phyloP scores from a whole-genome alignment of 176 grass and related monocot genomes.

The Aegilops tauschii region DNA sequence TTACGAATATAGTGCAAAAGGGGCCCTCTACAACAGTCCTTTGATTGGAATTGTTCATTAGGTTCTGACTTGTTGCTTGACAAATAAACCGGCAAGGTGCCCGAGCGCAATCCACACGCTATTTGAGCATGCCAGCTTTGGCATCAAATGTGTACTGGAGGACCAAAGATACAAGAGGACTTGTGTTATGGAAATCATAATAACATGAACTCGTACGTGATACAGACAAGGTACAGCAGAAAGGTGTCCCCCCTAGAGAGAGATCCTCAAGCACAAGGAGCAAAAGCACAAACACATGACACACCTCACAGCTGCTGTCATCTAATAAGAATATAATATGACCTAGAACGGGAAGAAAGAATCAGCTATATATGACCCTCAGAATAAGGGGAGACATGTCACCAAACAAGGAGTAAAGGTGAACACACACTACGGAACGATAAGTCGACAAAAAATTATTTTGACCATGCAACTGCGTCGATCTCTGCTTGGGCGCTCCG shows the following conservation, averaged over 20 bases:
- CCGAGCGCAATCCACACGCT: too few relatives aligned
- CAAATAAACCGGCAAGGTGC: too few relatives aligned
- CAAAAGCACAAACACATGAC: slow-evolving; percentile 43
- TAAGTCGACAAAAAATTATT: slow-evolving; percentile 40
- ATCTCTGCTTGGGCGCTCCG: slow-evolving; percentile 82
- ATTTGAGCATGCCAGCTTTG: not conserved
- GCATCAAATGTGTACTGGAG: not conserved
- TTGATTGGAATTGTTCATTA: too few relatives aligned
- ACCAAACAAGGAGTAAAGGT: slow-evolving; percentile 29
- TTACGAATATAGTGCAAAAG: too few relatives aligned
- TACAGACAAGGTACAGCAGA: slow-evolving; percentile 30
- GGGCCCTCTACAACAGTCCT: too few relatives aligned
- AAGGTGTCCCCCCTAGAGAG: slow-evolving; percentile 15
- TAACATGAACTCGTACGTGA: slow-evolving; percentile 40
- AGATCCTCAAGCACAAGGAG: slow-evolving; percentile 55
- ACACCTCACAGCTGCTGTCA: slow-evolving; percentile 25
- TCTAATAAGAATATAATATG: slow-evolving; percentile 35
- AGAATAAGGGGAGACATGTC: slow-evolving; percentile 25
- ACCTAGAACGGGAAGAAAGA: slow-evolving; percentile 37
- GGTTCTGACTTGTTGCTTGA: too few relatives aligned
- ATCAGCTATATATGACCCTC: slow-evolving; percentile 50
- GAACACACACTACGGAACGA: slow-evolving; percentile 20
- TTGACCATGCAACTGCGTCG: slow-evolving; percentile 78
- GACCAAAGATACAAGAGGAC: not conserved
- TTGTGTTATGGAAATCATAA: not conserved